phyloP scores from a whole-genome alignment of 1,284 basidiomycete genomes.

The Neotropicomus parvogracilis region DNA sequence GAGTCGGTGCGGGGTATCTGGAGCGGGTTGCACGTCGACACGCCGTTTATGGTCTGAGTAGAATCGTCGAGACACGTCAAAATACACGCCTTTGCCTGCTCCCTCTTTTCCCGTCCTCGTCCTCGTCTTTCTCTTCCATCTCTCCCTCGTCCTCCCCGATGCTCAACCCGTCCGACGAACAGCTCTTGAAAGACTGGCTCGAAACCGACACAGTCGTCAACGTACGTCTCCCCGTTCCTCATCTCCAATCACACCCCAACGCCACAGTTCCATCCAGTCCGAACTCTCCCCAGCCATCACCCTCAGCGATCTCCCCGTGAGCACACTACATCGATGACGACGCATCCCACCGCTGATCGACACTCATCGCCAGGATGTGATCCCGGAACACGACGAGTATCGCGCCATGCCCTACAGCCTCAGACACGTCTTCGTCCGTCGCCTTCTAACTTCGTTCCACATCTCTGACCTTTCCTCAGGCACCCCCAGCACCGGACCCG shows the following conservation, averaged over 20 bases:
- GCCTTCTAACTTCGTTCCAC: slow-evolving; percentile 1
- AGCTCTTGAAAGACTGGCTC: not conserved
- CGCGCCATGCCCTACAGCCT: slow-evolving; percentile 29
- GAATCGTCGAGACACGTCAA: slow-evolving; percentile 17
- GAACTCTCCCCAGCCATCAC: slow-evolving; percentile 8
- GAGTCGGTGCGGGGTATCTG: slow-evolving; percentile 82
- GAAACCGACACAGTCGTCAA: slow-evolving; percentile 23
- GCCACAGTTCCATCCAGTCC: not conserved
- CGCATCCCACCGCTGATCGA: slow-evolving; percentile 23
- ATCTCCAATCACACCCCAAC: not conserved
- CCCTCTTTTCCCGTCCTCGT: slow-evolving; percentile 11
- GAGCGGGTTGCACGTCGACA: slow-evolving; percentile 75
- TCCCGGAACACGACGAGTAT: slow-evolving; percentile 31
- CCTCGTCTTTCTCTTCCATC: not conserved
- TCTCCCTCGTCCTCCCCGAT: not conserved
- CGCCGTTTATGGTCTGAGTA: slow-evolving; percentile 38
- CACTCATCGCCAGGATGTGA: slow-evolving; percentile 26
- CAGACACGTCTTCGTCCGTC: slow-evolving; percentile 30
- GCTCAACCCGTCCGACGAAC: slow-evolving; percentile 1
- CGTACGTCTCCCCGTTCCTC: slow-evolving; percentile 14
- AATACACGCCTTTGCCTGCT: slow-evolving; percentile 35
- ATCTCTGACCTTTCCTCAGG: slow-evolving; percentile 15
- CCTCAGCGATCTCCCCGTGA: slow-evolving; percentile 31
- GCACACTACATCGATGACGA: slow-evolving; percentile 21
- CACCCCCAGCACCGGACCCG: slow-evolving; percentile 20